These are phyloP conservation scores for Hippophae gyantsensis DNA, from an alignment of 306 rosid genomes.

Conservation along the genomic window DNA sequence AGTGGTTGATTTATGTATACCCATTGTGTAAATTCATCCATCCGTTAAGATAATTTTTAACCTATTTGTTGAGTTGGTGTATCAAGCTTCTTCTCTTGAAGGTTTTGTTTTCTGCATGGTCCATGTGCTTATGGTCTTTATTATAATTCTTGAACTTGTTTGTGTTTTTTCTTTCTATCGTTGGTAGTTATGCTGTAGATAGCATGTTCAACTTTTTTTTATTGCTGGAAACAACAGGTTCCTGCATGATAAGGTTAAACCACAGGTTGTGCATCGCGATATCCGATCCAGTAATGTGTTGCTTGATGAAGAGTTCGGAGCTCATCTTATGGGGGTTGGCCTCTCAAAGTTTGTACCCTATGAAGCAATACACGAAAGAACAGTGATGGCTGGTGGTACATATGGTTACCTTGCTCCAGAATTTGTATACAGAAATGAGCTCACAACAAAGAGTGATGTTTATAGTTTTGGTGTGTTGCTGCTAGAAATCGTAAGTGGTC, in stretches of 20 bases:
- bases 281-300: slow-evolving; percentile 89
- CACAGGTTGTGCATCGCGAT: slow-evolving; percentile 95
- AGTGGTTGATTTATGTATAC: no score
- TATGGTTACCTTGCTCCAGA: slow-evolving; percentile 95
- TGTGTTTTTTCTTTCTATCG: background rate
- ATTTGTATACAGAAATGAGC: slow-evolving; percentile 84
- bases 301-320: slow-evolving; percentile 93
- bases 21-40: no score
- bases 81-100: no score
- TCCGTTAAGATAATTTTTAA: no score
- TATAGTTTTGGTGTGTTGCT: slow-evolving; percentile 89
- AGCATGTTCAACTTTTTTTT: background rate
- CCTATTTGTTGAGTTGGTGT: no score
- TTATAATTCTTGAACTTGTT: no score
- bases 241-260: slow-evolving; percentile 96
- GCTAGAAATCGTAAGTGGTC: slow-evolving; percentile 88
- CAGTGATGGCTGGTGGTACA: slow-evolving; percentile 97
- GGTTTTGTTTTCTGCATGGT: no score
- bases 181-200: background rate
- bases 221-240: slow-evolving; percentile 41
- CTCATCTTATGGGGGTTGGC: slow-evolving; percentile 91
- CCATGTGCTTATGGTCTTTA: no score
- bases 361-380: slow-evolving; percentile 91
- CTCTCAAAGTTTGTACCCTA: slow-evolving; percentile 87
- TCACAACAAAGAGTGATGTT: slow-evolving; percentile 89